Evolutionary conservation across 2,329 filamentous ascomycete species (phyloP).

Genomic region (Moelleriella libera): DNA sequence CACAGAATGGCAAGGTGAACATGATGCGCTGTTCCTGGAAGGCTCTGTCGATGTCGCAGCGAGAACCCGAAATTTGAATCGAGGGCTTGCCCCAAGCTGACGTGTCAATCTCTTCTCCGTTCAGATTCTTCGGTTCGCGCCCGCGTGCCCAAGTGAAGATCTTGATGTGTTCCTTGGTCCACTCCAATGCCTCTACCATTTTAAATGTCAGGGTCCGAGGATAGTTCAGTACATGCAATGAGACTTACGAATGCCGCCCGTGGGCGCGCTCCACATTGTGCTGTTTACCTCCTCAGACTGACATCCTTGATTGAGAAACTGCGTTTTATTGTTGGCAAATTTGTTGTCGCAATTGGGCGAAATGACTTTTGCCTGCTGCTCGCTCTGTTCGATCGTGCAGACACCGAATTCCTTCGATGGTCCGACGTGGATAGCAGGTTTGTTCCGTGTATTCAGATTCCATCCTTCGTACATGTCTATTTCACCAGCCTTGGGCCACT

Average conservation of each 20-base stretch:
- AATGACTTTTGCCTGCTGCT: background rate
- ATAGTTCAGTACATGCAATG: background rate
- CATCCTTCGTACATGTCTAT: slow-evolving; percentile 54
- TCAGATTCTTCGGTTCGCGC: slow-evolving; percentile 14
- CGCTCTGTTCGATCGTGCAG: background rate
- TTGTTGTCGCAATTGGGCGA: slow-evolving; percentile 1
- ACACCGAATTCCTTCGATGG: background rate
- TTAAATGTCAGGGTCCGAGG: background rate
- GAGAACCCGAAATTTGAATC: background rate
- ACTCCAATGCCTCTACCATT: slow-evolving; percentile 19
- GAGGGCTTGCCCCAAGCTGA: slow-evolving; percentile 1
- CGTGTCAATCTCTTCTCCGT: background rate
- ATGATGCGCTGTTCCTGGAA: background rate
- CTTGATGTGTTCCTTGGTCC: slow-evolving; percentile 19
- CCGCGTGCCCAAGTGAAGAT: slow-evolving; percentile 19
- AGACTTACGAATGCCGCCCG: slow-evolving; percentile 2
- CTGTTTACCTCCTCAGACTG: background rate
- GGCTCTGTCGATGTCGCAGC: slow-evolving; percentile 1
- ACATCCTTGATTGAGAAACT: slow-evolving; percentile 1
- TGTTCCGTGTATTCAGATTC: slow-evolving; percentile 36
- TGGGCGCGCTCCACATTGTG: slow-evolving; percentile 1
- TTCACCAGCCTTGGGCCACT: slow-evolving; percentile 47
- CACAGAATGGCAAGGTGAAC: slow-evolving; percentile 2
- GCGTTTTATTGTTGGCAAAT: background rate
- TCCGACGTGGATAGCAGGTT: slow-evolving; percentile 35